phyloP scores from a whole-genome alignment of 371 early-diverging fungal species.

The Chytridiales sp. region DNA sequence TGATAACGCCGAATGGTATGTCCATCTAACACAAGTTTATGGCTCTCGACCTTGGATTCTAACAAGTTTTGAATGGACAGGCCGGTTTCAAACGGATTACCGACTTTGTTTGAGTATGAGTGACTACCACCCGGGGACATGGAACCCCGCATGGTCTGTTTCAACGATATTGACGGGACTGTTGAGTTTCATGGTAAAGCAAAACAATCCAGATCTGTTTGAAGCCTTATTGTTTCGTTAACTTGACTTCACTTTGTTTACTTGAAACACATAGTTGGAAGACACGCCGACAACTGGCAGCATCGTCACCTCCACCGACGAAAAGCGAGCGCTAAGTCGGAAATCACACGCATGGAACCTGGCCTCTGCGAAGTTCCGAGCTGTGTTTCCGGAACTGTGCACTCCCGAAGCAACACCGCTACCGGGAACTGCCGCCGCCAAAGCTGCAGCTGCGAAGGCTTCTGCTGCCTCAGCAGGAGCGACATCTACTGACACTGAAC shows the following conservation, averaged over 20 bases:
- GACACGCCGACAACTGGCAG: slow-evolving; percentile 92
- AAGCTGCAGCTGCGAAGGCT: not conserved
- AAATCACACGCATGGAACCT: slow-evolving; percentile 81
- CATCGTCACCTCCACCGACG: slow-evolving; percentile 71
- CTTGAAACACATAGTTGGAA: no score
- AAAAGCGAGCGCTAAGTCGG: slow-evolving; percentile 73
- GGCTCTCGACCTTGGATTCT: not conserved
- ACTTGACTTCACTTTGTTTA: no score
- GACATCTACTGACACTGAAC: not conserved
- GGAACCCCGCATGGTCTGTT: slow-evolving; percentile 98
- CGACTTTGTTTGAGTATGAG: slow-evolving; percentile 93
- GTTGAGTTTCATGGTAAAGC: slow-evolving; percentile 95
- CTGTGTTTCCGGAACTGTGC: slow-evolving; percentile 77
- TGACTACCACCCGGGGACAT: slow-evolving; percentile 89
- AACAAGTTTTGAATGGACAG: slow-evolving; percentile 29
- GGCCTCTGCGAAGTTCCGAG: slow-evolving; percentile 70
- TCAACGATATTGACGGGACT: slow-evolving; percentile 92
- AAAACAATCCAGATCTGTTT: no score
- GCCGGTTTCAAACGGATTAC: slow-evolving; percentile 87
- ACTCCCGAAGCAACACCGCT: slow-evolving; percentile 43
- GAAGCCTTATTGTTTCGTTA: not conserved
- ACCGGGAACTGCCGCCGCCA: not conserved
- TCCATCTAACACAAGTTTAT: no score
- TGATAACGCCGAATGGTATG: slow-evolving; percentile 90
- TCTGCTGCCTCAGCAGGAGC: not conserved